These are phyloP conservation scores for Colletotrichum tabaci DNA, from an alignment of 2,329 filamentous ascomycete genomes.

Conservation along the genomic window DNA sequence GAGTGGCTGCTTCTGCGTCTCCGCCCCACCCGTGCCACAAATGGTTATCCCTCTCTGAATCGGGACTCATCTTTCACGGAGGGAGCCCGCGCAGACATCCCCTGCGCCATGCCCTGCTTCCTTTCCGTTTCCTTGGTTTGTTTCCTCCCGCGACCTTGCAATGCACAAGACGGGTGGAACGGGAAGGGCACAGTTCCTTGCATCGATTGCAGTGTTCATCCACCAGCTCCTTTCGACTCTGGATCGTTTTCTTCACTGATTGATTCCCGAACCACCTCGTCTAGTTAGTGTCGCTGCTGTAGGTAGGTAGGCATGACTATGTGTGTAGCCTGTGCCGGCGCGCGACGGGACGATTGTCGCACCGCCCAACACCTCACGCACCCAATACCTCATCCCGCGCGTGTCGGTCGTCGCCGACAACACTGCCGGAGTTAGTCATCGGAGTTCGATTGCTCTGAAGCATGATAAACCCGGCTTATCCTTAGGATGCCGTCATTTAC, in stretches of 20 bases:
- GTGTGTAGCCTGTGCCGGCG: background rate
- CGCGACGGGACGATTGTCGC: background rate
- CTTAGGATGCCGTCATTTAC: background rate
- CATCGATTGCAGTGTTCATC: background rate
- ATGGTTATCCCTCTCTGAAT: background rate
- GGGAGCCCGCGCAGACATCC: background rate
- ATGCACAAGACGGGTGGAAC: constrained; percentile 5
- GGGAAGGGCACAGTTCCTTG: constrained; percentile 1
- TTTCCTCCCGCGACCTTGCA: background rate
- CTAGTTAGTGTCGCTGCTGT: too few relatives aligned
- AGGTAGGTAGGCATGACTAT: too few relatives aligned
- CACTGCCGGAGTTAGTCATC: background rate
- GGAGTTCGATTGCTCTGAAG: background rate
- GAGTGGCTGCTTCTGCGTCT: constrained; percentile 10
- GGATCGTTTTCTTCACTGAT: background rate
- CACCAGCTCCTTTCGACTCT: background rate
- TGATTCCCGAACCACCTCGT: too few relatives aligned
- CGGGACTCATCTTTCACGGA: constrained; percentile 10
- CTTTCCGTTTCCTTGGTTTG: background rate
- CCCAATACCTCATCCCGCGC: background rate
- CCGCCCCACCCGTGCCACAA: constrained; percentile 5
- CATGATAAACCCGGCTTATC: background rate
- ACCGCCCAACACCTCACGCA: background rate
- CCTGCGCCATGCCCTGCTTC: background rate
- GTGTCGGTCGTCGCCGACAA: background rate